A percentile compares a stretch with the other conserved stretches of the same genome.
Conservation (phyloP, 805 yeast species). For the Lipomyces kockii region DNA sequence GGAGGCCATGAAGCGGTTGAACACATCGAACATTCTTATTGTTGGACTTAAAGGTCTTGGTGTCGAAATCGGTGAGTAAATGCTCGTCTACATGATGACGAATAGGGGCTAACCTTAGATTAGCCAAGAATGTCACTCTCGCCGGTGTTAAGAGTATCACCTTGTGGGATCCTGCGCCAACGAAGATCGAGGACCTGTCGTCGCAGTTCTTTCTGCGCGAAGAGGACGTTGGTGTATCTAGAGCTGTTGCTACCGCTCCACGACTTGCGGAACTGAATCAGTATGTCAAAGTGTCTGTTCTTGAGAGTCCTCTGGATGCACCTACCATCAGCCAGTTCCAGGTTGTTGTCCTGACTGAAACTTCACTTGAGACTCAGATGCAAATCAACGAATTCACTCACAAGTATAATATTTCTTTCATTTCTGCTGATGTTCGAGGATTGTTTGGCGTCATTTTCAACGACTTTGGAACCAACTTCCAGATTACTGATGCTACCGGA, state of each 20-base stretch:
- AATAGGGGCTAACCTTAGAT: not conserved
- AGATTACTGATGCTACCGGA: constrained; percentile 83
- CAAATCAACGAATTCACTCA: constrained; percentile 78
- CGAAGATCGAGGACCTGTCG: constrained; percentile 72
- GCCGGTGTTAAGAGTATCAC: constrained; percentile 96
- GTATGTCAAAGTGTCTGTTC: constrained; percentile 83
- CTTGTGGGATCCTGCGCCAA: constrained; percentile 78
- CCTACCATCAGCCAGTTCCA: constrained; percentile 63
- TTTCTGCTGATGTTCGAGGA: constrained; percentile 82
- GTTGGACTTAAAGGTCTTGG: constrained; percentile 94
- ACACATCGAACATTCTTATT: constrained; percentile 85
- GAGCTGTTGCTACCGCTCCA: constrained; percentile 72
- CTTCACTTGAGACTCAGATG: constrained; percentile 72
- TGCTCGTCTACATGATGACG: not conserved
- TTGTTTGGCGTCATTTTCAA: constrained; percentile 86
- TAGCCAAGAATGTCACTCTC: constrained; percentile 85
- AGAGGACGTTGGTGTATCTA: constrained; percentile 72
- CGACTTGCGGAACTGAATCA: constrained; percentile 81
- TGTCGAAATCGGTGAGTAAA: constrained; percentile 68
- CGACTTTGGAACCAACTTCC: constrained; percentile 83
- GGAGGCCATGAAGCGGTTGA: constrained; percentile 98
- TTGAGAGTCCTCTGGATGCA: constrained; percentile 59
- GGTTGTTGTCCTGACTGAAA: constrained; percentile 82
- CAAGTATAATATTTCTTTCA: constrained; percentile 71
- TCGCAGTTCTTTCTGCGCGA: constrained; percentile 79